These are phyloP conservation scores for Exophiala spinifera DNA, from an alignment of 2,329 filamentous ascomycete genomes.

Conservation along the genomic window DNA sequence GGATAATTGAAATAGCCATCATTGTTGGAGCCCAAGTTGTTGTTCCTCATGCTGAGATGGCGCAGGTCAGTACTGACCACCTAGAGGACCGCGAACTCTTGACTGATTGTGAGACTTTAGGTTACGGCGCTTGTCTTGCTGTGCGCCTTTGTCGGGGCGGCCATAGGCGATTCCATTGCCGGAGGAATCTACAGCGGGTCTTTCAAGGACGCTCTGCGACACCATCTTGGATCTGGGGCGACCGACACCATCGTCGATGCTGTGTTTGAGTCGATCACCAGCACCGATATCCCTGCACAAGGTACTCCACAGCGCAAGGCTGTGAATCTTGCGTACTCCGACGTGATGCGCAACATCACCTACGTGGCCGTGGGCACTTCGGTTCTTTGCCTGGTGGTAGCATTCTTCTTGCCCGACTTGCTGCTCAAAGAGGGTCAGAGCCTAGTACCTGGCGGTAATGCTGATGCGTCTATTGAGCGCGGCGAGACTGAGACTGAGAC, in stretches of 20 bases:
- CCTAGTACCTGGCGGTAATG: constrained; percentile 5
- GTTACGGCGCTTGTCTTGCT: constrained; percentile 45
- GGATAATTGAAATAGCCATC: constrained; percentile 44
- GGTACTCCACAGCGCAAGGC: constrained; percentile 42
- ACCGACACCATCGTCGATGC: constrained; percentile 35
- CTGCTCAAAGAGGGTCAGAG: constrained; percentile 22
- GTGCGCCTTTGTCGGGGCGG: constrained; percentile 40
- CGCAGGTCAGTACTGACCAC: constrained; percentile 36
- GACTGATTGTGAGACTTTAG: not conserved
- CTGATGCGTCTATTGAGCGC: not conserved
- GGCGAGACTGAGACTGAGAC: not conserved
- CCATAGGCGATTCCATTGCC: constrained; percentile 41
- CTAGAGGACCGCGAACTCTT: no score
- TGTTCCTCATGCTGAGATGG: constrained; percentile 46
- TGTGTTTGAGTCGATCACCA: constrained; percentile 48
- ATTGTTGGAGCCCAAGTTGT: constrained; percentile 47
- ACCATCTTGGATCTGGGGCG: constrained; percentile 37
- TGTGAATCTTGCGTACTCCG: constrained; percentile 41
- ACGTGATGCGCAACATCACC: constrained; percentile 35
- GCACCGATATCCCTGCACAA: constrained; percentile 38
- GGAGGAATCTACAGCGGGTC: constrained; percentile 52
- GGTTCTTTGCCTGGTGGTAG: constrained; percentile 30
- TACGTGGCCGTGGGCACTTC: constrained; percentile 33
- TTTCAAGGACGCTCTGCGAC: constrained; percentile 37
- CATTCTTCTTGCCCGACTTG: constrained; percentile 31